phyloP scores from a whole-genome alignment of 352 stramenopile species.

The Pythium aristosporum region DNA sequence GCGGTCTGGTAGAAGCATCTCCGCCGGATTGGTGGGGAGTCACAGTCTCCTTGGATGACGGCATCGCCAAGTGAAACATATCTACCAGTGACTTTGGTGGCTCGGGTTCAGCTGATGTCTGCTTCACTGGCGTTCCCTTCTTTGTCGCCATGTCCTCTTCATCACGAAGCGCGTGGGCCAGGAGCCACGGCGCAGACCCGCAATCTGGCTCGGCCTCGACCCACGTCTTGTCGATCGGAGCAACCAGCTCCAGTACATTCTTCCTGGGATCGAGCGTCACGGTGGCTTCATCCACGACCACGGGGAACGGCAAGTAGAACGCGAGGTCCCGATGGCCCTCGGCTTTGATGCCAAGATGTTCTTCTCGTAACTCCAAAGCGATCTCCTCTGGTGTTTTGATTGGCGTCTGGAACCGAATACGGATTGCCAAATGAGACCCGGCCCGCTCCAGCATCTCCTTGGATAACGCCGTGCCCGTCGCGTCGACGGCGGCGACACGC shows the following conservation, averaged over 20 bases:
- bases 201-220: constrained; percentile 37
- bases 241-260: constrained; percentile 40
- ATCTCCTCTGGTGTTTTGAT: constrained; percentile 36
- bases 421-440: constrained; percentile 34
- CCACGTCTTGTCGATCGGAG: constrained; percentile 60
- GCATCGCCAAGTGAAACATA: constrained; percentile 61
- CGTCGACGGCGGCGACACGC: constrained; percentile 34
- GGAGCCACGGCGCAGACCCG: constrained; percentile 66
- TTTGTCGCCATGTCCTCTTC: constrained; percentile 18
- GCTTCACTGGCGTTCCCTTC: not conserved
- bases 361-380: constrained; percentile 47
- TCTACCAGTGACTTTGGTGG: constrained; percentile 58
- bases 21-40: constrained; percentile 2
- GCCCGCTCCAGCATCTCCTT: constrained; percentile 38
- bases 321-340: constrained; percentile 47
- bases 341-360: constrained; percentile 50
- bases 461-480: constrained; percentile 44
- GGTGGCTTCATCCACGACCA: constrained; percentile 33
- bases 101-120: not conserved
- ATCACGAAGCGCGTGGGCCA: constrained; percentile 49
- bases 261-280: constrained; percentile 35
- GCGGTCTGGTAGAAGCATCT: not conserved
- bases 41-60: not conserved
- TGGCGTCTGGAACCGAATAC: constrained; percentile 40
- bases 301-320: constrained; percentile 69